Percentiles rank a stretch among this genome's conserved stretches.
Conservation (phyloP, 2,329 filamentous ascomycete genomes). For the Fonsecaea multimorphosa region DNA sequence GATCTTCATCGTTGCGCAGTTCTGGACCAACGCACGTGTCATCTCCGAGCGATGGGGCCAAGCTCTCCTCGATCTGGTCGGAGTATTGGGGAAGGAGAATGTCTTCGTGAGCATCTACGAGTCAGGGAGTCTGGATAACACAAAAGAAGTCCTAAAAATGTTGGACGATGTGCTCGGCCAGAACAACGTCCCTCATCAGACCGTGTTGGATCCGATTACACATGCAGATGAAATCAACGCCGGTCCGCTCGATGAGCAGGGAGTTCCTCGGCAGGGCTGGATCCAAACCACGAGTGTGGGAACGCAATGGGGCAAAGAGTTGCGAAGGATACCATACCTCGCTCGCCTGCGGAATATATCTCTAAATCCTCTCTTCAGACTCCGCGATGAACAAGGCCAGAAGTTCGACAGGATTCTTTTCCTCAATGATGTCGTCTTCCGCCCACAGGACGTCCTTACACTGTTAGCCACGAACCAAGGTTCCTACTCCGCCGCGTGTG, state of each 20-base stretch:
- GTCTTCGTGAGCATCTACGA: slow-evolving; percentile 72
- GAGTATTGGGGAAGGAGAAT: slow-evolving; percentile 65
- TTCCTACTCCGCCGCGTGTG: slow-evolving; percentile 71
- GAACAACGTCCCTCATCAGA: slow-evolving; percentile 58
- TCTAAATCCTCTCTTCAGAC: slow-evolving; percentile 62
- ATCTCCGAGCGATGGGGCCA: slow-evolving; percentile 68
- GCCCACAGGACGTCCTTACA: slow-evolving; percentile 60
- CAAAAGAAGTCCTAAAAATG: slow-evolving; percentile 64
- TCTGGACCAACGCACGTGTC: slow-evolving; percentile 70
- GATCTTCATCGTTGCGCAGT: slow-evolving; percentile 72
- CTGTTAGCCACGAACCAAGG: slow-evolving; percentile 65
- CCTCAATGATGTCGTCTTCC: slow-evolving; percentile 58
- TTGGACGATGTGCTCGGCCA: slow-evolving; percentile 54
- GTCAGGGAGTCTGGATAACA: slow-evolving; percentile 72
- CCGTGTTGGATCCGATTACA: slow-evolving; percentile 65
- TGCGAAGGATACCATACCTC: slow-evolving; percentile 72
- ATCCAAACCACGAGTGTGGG: slow-evolving; percentile 48
- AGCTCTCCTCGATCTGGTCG: slow-evolving; percentile 63
- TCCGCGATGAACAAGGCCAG: slow-evolving; percentile 56
- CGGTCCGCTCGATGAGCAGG: slow-evolving; percentile 50
- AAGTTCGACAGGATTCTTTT: slow-evolving; percentile 66
- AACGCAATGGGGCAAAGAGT: slow-evolving; percentile 54
- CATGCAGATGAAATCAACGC: slow-evolving; percentile 63
- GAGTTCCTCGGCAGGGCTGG: slow-evolving; percentile 61
- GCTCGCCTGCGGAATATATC: slow-evolving; percentile 68